Conservation (phyloP, 2,329 filamentous ascomycete genomes). For the Corynespora cassiicola region DNA sequence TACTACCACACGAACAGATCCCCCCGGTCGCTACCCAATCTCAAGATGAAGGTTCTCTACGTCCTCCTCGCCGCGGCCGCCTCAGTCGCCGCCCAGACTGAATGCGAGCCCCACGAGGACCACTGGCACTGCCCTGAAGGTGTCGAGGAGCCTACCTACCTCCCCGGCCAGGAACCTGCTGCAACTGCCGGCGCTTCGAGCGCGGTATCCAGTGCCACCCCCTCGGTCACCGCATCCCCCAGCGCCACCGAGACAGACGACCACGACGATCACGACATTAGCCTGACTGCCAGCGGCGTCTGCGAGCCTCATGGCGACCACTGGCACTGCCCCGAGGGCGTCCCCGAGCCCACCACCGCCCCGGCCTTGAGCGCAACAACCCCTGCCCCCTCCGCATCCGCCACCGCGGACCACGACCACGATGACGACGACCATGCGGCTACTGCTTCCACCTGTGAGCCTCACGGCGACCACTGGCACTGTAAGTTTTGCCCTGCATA, state of each 20-base stretch:
- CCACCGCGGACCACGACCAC: slow-evolving; percentile 22
- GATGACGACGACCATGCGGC: slow-evolving; percentile 28
- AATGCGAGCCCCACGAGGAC: slow-evolving; percentile 17
- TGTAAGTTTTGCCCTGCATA: too few relatives aligned
- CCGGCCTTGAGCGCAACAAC: slow-evolving; percentile 10
- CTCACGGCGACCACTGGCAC: slow-evolving; percentile 24
- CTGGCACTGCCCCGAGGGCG: slow-evolving; percentile 27
- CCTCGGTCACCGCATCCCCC: too few relatives aligned
- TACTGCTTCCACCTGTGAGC: slow-evolving; percentile 34
- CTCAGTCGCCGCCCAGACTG: slow-evolving; percentile 15
- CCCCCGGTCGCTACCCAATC: slow-evolving; percentile 4
- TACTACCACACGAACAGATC: slow-evolving; percentile 6
- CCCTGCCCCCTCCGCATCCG: slow-evolving; percentile 10
- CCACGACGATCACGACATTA: slow-evolving; percentile 13
- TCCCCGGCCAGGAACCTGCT: slow-evolving; percentile 6
- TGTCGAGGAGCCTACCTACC: slow-evolving; percentile 12
- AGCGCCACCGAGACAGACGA: too few relatives aligned
- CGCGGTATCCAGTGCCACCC: too few relatives aligned
- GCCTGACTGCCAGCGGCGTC: slow-evolving; percentile 18
- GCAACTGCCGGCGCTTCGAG: slow-evolving; percentile 10
- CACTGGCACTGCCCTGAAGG: slow-evolving; percentile 3
- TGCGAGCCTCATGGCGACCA: slow-evolving; percentile 33
- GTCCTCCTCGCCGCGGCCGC: too few relatives aligned
- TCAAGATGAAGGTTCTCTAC: slow-evolving; percentile 27
- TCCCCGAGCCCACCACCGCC: slow-evolving; percentile 22